These are phyloP conservation scores for Penicillium sp. DNA, from an alignment of 2,329 filamentous ascomycete species.

Conservation along the genomic window DNA sequence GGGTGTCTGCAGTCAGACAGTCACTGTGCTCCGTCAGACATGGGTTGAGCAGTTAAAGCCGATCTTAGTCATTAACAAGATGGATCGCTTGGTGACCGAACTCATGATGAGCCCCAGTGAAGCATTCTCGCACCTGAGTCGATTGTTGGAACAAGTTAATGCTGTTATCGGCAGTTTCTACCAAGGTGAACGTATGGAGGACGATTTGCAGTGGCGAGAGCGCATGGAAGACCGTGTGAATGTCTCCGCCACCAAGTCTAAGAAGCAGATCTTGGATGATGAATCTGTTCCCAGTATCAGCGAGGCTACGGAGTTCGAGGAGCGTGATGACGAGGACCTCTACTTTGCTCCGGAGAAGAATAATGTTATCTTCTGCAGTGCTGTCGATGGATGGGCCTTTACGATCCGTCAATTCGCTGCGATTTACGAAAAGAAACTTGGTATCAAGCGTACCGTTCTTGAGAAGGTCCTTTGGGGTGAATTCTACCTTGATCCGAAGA, in stretches of 20 bases:
- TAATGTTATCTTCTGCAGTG: conserved; percentile 98
- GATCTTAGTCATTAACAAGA: conserved; percentile 95
- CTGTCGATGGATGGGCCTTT: conserved; percentile 98
- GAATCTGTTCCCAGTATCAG: conserved; percentile 51
- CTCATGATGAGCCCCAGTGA: conserved; percentile 89
- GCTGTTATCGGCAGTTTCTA: conserved; percentile 97
- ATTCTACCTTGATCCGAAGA: conserved; percentile 95
- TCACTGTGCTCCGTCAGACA: conserved; percentile 90
- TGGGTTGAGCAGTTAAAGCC: conserved; percentile 97
- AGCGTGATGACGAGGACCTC: conserved; percentile 91
- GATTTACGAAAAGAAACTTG: conserved; percentile 94
- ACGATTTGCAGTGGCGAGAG: conserved; percentile 94
- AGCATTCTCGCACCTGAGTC: conserved; percentile 84
- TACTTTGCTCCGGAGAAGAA: conserved; percentile 98
- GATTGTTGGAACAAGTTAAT: conserved; percentile 92
- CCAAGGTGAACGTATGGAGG: conserved; percentile 97
- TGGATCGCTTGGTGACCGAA: conserved; percentile 91
- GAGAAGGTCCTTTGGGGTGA: conserved; percentile 97
- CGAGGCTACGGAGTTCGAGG: conserved; percentile 68
- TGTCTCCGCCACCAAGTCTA: conserved; percentile 59
- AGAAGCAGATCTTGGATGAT: conserved; percentile 40
- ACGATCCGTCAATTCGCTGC: conserved; percentile 91
- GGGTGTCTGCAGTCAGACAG: conserved; percentile 96
- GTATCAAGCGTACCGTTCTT: conserved; percentile 81
- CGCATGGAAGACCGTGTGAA: conserved; percentile 82